Evolutionary conservation across 2,329 filamentous ascomycete species (phyloP).

Genomic region (Aspergillus pseudoglaucus): DNA sequence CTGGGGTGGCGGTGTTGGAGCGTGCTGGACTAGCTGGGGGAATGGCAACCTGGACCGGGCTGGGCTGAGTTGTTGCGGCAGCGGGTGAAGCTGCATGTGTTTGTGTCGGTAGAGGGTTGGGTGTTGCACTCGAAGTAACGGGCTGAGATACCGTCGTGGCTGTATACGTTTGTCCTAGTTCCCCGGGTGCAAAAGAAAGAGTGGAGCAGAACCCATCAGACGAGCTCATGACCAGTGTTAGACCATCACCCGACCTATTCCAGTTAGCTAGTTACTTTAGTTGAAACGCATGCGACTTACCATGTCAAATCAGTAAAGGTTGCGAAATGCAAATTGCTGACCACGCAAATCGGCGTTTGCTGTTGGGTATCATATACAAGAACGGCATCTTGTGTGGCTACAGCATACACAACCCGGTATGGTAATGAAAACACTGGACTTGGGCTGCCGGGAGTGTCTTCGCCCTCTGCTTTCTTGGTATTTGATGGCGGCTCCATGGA

Average conservation of each 20-base stretch:
- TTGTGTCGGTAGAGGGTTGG: slow-evolving; percentile 61
- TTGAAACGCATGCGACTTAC: slow-evolving; percentile 48
- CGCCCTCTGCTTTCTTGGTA: slow-evolving; percentile 42
- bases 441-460: slow-evolving; percentile 49
- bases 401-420: slow-evolving; percentile 92
- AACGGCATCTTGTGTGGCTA: slow-evolving; percentile 93
- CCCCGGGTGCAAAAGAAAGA: slow-evolving; percentile 73
- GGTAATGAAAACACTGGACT: slow-evolving; percentile 68
- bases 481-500: slow-evolving; percentile 71
- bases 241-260: slow-evolving; percentile 65
- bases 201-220: slow-evolving; percentile 97
- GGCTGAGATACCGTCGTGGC: slow-evolving; percentile 32
- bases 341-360: slow-evolving; percentile 83
- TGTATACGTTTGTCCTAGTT: slow-evolving; percentile 76
- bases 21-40: slow-evolving; percentile 72
- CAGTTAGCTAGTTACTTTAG: slow-evolving; percentile 11
- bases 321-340: slow-evolving; percentile 94
- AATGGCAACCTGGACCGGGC: not conserved
- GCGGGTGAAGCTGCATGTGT: slow-evolving; percentile 55
- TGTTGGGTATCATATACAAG: slow-evolving; percentile 96
- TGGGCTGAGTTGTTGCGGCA: slow-evolving; percentile 32
- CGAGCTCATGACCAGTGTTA: slow-evolving; percentile 85
- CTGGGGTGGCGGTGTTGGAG: slow-evolving; percentile 68
- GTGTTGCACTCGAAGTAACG: slow-evolving; percentile 38
- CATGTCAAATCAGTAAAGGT: slow-evolving; percentile 96